Evolutionary conservation across 2,329 filamentous ascomycete species (phyloP).

Genomic region (Pseudogymnoascus sp.): DNA sequence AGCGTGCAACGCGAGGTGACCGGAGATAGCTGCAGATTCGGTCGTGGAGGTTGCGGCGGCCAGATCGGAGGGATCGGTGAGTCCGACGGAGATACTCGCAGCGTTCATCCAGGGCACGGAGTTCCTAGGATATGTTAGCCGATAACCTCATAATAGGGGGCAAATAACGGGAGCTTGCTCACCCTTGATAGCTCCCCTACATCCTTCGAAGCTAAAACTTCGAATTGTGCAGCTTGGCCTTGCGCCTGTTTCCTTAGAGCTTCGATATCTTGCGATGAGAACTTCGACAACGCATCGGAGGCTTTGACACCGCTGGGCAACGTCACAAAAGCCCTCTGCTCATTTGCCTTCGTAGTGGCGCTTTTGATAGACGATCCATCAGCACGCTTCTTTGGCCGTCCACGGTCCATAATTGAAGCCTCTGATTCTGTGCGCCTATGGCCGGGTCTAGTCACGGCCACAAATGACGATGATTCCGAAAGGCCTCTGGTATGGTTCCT

Average conservation of each 20-base stretch:
- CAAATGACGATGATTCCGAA: neutral
- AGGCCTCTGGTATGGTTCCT: slow-evolving; percentile 1
- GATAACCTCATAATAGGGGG: neutral
- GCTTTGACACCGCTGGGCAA: slow-evolving; percentile 51
- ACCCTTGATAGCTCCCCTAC: slow-evolving; percentile 59
- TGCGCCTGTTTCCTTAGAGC: slow-evolving; percentile 51
- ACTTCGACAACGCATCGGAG: slow-evolving; percentile 40
- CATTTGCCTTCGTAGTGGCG: slow-evolving; percentile 33
- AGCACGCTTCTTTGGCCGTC: slow-evolving; percentile 47
- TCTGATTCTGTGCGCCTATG: slow-evolving; percentile 50
- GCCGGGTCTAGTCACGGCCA: slow-evolving; percentile 15
- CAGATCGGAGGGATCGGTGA: slow-evolving; percentile 65
- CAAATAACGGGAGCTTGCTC: slow-evolving; percentile 18
- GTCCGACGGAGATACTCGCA: slow-evolving; percentile 71
- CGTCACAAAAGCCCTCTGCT: slow-evolving; percentile 50
- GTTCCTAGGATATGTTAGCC: slow-evolving; percentile 43
- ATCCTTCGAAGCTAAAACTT: slow-evolving; percentile 53
- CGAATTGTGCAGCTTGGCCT: slow-evolving; percentile 54
- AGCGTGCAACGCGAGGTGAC: slow-evolving; percentile 59
- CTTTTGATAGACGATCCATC: slow-evolving; percentile 33
- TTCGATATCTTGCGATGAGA: slow-evolving; percentile 41
- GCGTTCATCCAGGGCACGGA: slow-evolving; percentile 66
- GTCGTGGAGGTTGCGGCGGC: slow-evolving; percentile 66
- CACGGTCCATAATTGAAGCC: slow-evolving; percentile 51
- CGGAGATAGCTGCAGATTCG: slow-evolving; percentile 72